These are phyloP conservation scores for Talaromyces nanjingensis DNA, from an alignment of 495 filamentous ascomycete species.

Conservation along the genomic window DNA sequence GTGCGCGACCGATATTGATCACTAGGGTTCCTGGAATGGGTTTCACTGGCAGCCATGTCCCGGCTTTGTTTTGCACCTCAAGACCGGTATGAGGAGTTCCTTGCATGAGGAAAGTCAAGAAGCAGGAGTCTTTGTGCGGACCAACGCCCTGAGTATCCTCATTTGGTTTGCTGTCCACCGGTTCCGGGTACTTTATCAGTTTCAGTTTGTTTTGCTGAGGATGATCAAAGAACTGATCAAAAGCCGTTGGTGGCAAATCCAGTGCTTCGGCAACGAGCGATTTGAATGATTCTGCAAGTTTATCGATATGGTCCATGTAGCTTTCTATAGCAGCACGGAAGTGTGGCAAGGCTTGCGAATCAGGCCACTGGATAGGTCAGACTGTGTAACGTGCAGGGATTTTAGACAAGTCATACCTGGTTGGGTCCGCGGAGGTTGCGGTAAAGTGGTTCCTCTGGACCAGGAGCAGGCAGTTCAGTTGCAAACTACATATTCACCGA, in stretches of 20 bases:
- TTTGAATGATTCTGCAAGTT: slow-evolving; percentile 69
- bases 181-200: slow-evolving; percentile 78
- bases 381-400: neutral
- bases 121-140: slow-evolving; percentile 90
- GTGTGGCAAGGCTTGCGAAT: slow-evolving; percentile 52
- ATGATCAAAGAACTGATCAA: slow-evolving; percentile 73
- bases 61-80: slow-evolving; percentile 81
- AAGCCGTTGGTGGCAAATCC: slow-evolving; percentile 61
- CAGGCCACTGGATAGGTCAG: slow-evolving; percentile 66
- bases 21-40: slow-evolving; percentile 55
- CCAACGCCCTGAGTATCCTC: slow-evolving; percentile 59
- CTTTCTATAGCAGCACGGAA: slow-evolving; percentile 64
- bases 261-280: slow-evolving; percentile 82
- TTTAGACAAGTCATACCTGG: slow-evolving; percentile 21
- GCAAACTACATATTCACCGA: slow-evolving; percentile 25
- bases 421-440: slow-evolving; percentile 78
- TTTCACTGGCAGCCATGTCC: slow-evolving; percentile 65
- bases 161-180: neutral
- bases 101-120: slow-evolving; percentile 82
- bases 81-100: slow-evolving; percentile 71
- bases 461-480: slow-evolving; percentile 61
- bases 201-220: slow-evolving; percentile 84
- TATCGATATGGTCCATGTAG: slow-evolving; percentile 70
- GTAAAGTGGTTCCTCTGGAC: slow-evolving; percentile 59
- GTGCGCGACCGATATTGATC: slow-evolving; percentile 86